Evolutionary conservation across 805 yeast genomes (phyloP), one percentile per base, ranked within the genome.

Genomic region (Saccharomycopsis synnaedendra): DNA sequence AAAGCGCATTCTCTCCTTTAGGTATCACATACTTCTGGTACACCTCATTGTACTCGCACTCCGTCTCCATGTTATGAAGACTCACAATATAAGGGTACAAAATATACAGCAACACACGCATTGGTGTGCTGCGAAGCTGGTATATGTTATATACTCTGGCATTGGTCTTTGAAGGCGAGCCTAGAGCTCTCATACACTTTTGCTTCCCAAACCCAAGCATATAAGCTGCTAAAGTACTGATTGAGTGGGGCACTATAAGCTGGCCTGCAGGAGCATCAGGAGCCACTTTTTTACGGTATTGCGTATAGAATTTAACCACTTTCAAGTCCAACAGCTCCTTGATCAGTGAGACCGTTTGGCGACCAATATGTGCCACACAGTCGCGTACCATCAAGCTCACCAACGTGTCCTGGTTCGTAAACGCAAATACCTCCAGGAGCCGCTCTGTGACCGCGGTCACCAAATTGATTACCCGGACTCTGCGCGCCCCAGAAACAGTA

Each of bases 391-490:
- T 64, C 33, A 82, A 61, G 42, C 75, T 73, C 48, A 73, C 54
- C 1, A 78, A 65, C 0, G 81, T 73, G 55, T 83, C 89, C 58
- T 85, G 86, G 58, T 88, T 95, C 7, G 83, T 81, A 62, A 82
- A 85, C 46, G 79, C 76, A 64, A 85, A 85, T 5, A 87, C 81
- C 48, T 83, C 88, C 43, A 74, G 74, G 39, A 83, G 65, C 47
- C 85, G 73, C 51, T 81, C 83, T 1, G 93, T 78, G 10, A 86
- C 89, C 0, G 95, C 85, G 42, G 85, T 76, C n/a, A 83, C 82
- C 48, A 79, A 68, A 59, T 93, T 93, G 43, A 85, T 74, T n/a
- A 88, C 88, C 53, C 98, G 74, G 10, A 93, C 90, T 56, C 85
- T 82, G 55, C 97, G 70, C 5, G 71, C 64, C 28, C 98, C 98